These are phyloP conservation scores for Hericium coralloides DNA, from an alignment of 768 basidiomycete species.

Conservation along the genomic window DNA sequence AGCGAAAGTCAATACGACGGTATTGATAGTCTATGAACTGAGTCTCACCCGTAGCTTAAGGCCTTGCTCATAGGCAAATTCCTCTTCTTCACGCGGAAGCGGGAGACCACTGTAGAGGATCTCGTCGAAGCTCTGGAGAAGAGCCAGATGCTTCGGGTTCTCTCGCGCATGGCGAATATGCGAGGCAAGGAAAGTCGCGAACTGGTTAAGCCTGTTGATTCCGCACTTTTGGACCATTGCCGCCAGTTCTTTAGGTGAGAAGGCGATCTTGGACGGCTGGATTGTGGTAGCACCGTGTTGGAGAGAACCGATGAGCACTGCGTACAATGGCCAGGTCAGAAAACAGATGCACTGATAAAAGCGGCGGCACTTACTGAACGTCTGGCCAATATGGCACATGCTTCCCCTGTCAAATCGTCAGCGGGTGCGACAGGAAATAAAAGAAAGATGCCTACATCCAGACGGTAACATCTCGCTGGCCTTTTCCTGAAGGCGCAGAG, in stretches of 20 bases:
- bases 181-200: constrained; percentile 55
- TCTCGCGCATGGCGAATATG: constrained; percentile 54
- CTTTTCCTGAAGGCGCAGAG: constrained; percentile 36
- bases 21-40: constrained; percentile 9
- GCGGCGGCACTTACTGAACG: constrained; percentile 47
- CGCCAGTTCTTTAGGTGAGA: constrained; percentile 57
- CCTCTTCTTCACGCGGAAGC: constrained; percentile 58
- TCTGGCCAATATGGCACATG: constrained; percentile 78
- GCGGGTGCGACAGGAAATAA: constrained; percentile 21
- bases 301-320: constrained; percentile 64
- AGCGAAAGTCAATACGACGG: constrained; percentile 7
- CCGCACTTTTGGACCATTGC: constrained; percentile 62
- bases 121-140: constrained; percentile 50
- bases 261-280: constrained; percentile 57
- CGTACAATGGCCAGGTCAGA: constrained; percentile 13
- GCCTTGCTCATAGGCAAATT: constrained; percentile 56
- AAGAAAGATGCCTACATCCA: constrained; percentile 51
- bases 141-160: constrained; percentile 50
- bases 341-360: constrained; percentile 15
- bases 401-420: constrained; percentile 50
- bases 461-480: constrained; percentile 57
- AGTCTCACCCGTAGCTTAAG: constrained; percentile 50
- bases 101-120: constrained; percentile 60
- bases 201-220: constrained; percentile 71
- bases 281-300: constrained; percentile 68